Conservation (phyloP, 2,329 filamentous ascomycete species). For the Periconia sp. region DNA sequence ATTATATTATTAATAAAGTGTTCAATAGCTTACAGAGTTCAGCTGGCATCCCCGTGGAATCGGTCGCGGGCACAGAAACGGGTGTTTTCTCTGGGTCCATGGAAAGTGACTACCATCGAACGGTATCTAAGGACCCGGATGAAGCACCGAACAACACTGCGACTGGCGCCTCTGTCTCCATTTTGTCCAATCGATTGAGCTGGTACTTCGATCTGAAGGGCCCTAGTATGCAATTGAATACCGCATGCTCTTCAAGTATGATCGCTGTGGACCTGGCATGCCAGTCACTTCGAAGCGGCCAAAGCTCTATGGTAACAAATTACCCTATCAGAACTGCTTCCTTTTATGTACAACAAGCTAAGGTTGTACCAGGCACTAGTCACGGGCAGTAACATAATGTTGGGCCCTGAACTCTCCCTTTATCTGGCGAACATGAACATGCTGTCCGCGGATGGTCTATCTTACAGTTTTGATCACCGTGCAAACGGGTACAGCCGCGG, state of each 20-base stretch:
- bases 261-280: constrained; percentile 26
- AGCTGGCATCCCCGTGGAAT: constrained; percentile 11
- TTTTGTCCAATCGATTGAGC: constrained; percentile 20
- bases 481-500: constrained; percentile 66
- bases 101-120: constrained; percentile 2
- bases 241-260: constrained; percentile 29
- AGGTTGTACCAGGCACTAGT: neutral
- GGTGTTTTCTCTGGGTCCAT: constrained; percentile 1
- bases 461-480: constrained; percentile 48
- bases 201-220: constrained; percentile 29
- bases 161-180: neutral
- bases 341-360: no score
- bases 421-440: constrained; percentile 17
- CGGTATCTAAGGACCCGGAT: constrained; percentile 10
- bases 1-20: neutral
- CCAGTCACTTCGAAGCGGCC: constrained; percentile 11
- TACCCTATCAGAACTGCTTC: no score
- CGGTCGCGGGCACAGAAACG: constrained; percentile 5
- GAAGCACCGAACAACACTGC: constrained; percentile 13
- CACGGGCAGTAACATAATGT: constrained; percentile 8
- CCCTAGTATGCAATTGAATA: constrained; percentile 27
- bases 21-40: neutral
- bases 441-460: constrained; percentile 34
- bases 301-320: constrained; percentile 13
- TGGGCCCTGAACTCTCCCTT: constrained; percentile 11